Evolutionary conservation across 2,329 filamentous ascomycete genomes (phyloP).

Genomic region (Monilinia vaccinii-corymbosi): DNA sequence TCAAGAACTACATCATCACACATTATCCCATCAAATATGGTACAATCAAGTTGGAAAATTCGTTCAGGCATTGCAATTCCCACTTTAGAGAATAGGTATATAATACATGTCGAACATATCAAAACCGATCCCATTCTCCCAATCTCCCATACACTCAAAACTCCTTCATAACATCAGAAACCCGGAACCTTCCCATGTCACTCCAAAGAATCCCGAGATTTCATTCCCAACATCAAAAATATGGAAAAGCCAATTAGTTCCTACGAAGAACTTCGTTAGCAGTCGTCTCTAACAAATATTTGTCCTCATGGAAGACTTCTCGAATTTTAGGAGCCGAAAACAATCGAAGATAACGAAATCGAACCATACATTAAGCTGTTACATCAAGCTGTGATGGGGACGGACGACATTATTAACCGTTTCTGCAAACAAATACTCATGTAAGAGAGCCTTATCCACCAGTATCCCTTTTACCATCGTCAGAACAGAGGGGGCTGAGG

Average conservation of each 20-base stretch:
- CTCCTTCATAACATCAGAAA: neutral
- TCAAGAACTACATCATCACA: neutral
- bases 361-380: neutral
- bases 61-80: slow-evolving; percentile 7
- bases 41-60: neutral
- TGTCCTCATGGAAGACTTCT: neutral
- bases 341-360: neutral
- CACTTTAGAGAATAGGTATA: slow-evolving; percentile 6
- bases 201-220: slow-evolving; percentile 5
- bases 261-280: slow-evolving; percentile 1
- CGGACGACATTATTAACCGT: slow-evolving; percentile 6
- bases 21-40: neutral
- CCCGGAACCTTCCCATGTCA: neutral
- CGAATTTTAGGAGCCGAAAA: neutral
- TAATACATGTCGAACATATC: slow-evolving; percentile 4
- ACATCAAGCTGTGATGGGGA: neutral
- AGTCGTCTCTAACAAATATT: neutral
- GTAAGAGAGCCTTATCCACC: slow-evolving; percentile 6
- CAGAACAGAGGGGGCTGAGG: slow-evolving; percentile 4
- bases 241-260: slow-evolving; percentile 6
- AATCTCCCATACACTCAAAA: slow-evolving; percentile 4
- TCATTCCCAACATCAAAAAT: neutral
- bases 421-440: slow-evolving; percentile 4
- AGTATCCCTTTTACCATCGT: slow-evolving; percentile 8
- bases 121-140: slow-evolving; percentile 1